Evolutionary conservation across 2,329 filamentous ascomycete species (phyloP), one percentile per base, ranked within the genome.

Genomic region (Aspergillus versicolor): DNA sequence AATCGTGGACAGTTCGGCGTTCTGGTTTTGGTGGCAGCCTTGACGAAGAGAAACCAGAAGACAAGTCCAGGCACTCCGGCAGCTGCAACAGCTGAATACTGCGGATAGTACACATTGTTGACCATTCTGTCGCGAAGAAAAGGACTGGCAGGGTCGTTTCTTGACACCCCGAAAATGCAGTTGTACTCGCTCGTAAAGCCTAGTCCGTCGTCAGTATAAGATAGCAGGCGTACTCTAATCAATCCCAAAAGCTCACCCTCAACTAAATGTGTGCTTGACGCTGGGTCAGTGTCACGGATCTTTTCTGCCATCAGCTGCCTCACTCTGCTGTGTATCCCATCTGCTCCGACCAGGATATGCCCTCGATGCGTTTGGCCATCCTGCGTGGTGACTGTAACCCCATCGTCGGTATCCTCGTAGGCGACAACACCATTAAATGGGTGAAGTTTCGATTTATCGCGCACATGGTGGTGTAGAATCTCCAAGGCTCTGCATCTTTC

Each of bases 11-110:
- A 54, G 15, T 46, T 47, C 7, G 52, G 52, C 2, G 42, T 54
- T 6, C 42, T 46, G 3, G 52, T 47, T 1, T 7, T 21, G n/a
- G n/a, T 5, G 4, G 21, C n/a, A 7, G 24, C 43, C 44, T 54
- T 54, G 30, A 47, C 52, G 21, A 54, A 54, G 5, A 54, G 32
- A 27, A 54, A 54, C 52, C 52, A 54, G 27, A 54, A 54, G 9
- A 46, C 52, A 19, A 54, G 43, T 1, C 52, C 52, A 27, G 15
- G 30, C 19, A 47, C 52, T 2, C 52, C 52, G 17, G 42, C 37
- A 13, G 52, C 52, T 11, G 42, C 52, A 13, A 54, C 42, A 2
- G 27, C 42, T 12, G 52, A 54, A 24, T 47, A 40, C 3, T 27
- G 19, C 13, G 42, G 12, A 30, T 54, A 40, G 19, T 54, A 54